Percentiles rank a stretch among this genome's conserved stretches.
These are phyloP conservation scores for Sordariomycetes sp. DNA, from an alignment of 2,329 filamentous ascomycete genomes.

Conservation along the genomic window DNA sequence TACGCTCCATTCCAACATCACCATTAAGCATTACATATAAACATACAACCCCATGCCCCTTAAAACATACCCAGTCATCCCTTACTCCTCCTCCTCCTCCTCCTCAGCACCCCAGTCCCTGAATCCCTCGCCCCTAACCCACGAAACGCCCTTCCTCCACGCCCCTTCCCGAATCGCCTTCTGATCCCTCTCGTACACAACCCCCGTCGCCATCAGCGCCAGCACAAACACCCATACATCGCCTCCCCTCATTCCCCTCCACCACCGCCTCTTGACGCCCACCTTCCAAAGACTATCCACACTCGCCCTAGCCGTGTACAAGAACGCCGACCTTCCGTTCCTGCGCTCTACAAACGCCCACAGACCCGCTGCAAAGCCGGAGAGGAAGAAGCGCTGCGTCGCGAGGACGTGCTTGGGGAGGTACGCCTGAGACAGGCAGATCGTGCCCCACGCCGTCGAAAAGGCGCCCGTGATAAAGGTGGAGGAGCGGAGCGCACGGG, in stretches of 20 bases:
- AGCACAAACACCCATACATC: constrained; percentile 76
- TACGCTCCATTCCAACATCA: background rate
- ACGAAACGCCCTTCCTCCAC: constrained; percentile 60
- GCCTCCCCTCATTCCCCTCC: constrained; percentile 68
- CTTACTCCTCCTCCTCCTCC: constrained; percentile 24
- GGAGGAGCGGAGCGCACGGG: constrained; percentile 58
- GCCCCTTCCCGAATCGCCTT: constrained; percentile 51
- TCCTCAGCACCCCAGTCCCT: constrained; percentile 49
- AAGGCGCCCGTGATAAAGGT: constrained; percentile 69
- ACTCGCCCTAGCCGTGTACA: constrained; percentile 68
- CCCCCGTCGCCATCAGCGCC: constrained; percentile 65
- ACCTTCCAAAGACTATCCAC: constrained; percentile 85
- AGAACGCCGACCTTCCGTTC: constrained; percentile 53
- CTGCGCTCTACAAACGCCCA: constrained; percentile 69
- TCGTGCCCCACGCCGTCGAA: constrained; percentile 73
- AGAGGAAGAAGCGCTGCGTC: constrained; percentile 79
- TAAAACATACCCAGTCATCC: constrained; percentile 15
- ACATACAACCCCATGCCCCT: background rate
- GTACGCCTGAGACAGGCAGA: constrained; percentile 77
- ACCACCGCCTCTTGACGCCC: constrained; percentile 80
- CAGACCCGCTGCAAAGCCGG: constrained; percentile 71
- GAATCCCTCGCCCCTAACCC: constrained; percentile 64
- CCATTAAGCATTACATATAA: background rate
- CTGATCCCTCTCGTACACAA: constrained; percentile 61
- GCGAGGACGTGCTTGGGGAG: constrained; percentile 64